Base-by-base conservation (phyloP, 2,329 filamentous ascomycete genomes). In the Curvularia spicifera region DNA sequence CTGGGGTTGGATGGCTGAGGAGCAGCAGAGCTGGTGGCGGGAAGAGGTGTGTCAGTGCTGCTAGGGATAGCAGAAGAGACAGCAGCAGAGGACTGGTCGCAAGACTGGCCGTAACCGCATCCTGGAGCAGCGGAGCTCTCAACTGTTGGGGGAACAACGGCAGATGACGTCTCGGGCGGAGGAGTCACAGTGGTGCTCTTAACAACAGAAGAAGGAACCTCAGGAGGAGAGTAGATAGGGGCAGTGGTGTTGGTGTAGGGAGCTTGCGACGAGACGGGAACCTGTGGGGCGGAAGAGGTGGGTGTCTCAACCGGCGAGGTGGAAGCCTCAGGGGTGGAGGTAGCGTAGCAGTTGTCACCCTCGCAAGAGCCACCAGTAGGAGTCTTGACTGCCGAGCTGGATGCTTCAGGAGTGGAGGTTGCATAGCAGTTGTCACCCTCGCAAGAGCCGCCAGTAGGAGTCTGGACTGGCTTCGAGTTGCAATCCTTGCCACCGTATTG, bases 1-100 rank as follows among this genome's bases (percentile, higher is more conserved):
- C 58, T 65, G 9, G 72, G 64, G 46, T 56, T 67, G 15, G 66
- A 65, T 55, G 69, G 65, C 56, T 57, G 51, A 33, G 66, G 51
- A 45, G 56, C 53, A 29, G 57, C 33, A 18, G 56, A 56, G 47
- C 61, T 64, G 24, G 64, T 63, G 46, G 58, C 58, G 20, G 63
- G 39, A 7, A 57, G 26, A 35, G 54, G 48, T n/a, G 50, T 53
- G 26, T 37, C 53, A 28, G 54, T 39, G 48, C 33, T 56, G 20
- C 20, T 43, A 5, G 47, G 22, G 37, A 47, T 15, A 43, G 44
- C 35, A 20, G 59, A 49, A 12, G 51, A 29, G 15, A 54, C 45
- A 18, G 26, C 47, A 31, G 51, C 44, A 37, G 51, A 63, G 9
- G 65, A 61, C 20, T 57, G 56, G 5, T 62, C 63, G 45, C 66